Base-by-base conservation (phyloP, 2,329 filamentous ascomycete genomes). In the Hypoxylon sp. region DNA sequence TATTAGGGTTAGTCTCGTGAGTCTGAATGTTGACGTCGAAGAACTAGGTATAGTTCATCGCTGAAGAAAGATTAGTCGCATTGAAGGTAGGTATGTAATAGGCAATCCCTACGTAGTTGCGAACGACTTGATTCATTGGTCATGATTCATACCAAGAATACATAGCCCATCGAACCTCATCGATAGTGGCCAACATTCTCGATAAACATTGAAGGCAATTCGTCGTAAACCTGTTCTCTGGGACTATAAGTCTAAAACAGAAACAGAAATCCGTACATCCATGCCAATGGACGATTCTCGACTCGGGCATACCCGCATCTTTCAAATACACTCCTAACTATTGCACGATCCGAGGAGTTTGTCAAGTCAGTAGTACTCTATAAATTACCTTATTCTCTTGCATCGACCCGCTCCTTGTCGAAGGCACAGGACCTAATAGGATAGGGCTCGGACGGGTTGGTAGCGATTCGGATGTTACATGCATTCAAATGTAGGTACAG, bases 381-480 rank as follows among this genome's bases (percentile, higher is more conserved):
- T 19, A 23, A 46, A 45, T 48, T 58, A 48, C 21, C 21, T 58
- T 49, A 13, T 43, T 52, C 53, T 61, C 30, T 58, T 65, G 48
- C 52, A 51, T 62, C 58, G 57, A 61, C 48, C 62, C 48, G 45
- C 45, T 62, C 62, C 52, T 56, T 61, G 59, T 68, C 34, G 23
- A 62, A 55, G 52, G 32, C 46, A 52, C 41, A 32, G 48, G 45
- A 63, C 46, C 58, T 55, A 60, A 63, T 63, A 65, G 48, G 58
- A 30, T 38, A 53, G 49, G 49, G 21, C 51, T 62, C 21, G 58
- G 36, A 55, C 61, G 59, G 62, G 52, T 59, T 63, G 50, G 53
- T 60, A 63, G 53, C 57, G 50, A 65, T 65, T 65, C 53, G 58
- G 62, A 68, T 68, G 66, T 61, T 59, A 68, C 65, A 61, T 68